These are phyloP conservation scores for Nothophoma quercina DNA, from an alignment of 2,329 filamentous ascomycete genomes.

Conservation along the genomic window DNA sequence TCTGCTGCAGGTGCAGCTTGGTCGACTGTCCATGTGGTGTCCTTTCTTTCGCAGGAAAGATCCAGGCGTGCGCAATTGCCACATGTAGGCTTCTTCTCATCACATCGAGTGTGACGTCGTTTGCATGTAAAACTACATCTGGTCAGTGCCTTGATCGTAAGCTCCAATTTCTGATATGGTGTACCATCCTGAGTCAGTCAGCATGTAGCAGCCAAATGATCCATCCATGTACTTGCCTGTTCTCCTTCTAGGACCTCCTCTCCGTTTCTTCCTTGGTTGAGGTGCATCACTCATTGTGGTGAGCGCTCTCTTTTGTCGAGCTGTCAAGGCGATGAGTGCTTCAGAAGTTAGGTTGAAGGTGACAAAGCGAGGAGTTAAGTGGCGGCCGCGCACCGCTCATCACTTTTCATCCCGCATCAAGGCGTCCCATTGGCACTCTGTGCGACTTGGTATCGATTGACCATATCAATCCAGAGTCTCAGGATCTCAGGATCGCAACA, in stretches of 20 bases:
- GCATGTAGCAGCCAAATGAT: background rate
- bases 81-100: slow-evolving; percentile 44
- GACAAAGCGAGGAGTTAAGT: slow-evolving; percentile 5
- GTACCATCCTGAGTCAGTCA: slow-evolving; percentile 15
- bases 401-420: background rate
- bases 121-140: slow-evolving; percentile 42
- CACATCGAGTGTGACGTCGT: slow-evolving; percentile 44
- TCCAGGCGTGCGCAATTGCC: slow-evolving; percentile 42
- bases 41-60: slow-evolving; percentile 38
- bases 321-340: background rate
- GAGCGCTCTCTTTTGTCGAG: background rate
- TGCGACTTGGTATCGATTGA: no score
- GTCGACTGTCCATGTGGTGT: slow-evolving; percentile 23
- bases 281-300: slow-evolving; percentile 3
- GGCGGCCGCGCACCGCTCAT: slow-evolving; percentile 1
- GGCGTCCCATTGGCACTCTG: no score
- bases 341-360: background rate
- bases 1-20: slow-evolving; percentile 3
- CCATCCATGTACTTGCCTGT: slow-evolving; percentile 25
- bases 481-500: no score
- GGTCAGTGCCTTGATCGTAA: slow-evolving; percentile 7
- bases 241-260: slow-evolving; percentile 36
- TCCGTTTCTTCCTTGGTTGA: slow-evolving; percentile 32
- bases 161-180: background rate
- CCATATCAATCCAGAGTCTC: no score